Percentiles rank a stretch among this genome's conserved stretches.
phyloP scores from a whole-genome alignment of 2,329 filamentous ascomycete genomes.

The Claviceps humidiphila region DNA sequence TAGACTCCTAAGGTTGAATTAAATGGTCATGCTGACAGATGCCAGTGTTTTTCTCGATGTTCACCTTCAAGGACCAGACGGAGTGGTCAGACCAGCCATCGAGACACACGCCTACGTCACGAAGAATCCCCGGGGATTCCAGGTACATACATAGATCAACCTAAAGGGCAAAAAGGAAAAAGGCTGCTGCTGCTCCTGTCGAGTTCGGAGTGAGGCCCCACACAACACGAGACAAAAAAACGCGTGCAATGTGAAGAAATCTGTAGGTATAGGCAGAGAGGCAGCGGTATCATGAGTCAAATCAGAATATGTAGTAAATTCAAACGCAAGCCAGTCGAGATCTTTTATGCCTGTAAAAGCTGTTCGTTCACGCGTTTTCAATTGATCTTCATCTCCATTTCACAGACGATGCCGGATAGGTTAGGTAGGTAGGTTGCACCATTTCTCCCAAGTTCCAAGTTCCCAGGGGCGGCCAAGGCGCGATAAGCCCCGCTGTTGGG shows the following conservation, averaged over 20 bases:
- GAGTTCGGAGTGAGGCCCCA: not conserved
- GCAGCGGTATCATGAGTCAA: too few species aligned
- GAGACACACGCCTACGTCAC: not conserved
- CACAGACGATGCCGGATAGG: too few species aligned
- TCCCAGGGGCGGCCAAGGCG: too few species aligned
- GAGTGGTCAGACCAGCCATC: not conserved
- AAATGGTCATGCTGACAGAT: not conserved
- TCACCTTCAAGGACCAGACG: not conserved
- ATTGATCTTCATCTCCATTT: too few species aligned
- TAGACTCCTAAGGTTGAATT: not conserved
- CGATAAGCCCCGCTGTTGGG: too few species aligned
- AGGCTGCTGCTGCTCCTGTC: not conserved
- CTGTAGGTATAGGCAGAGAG: not conserved
- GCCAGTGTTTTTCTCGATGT: not conserved
- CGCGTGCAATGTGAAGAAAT: not conserved
- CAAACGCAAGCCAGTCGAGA: too few species aligned
- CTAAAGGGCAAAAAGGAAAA: not conserved
- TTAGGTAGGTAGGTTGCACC: too few species aligned
- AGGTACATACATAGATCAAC: not conserved
- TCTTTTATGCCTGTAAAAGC: too few species aligned
- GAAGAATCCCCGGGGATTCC: not conserved
- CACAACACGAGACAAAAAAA: not conserved
- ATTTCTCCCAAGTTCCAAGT: too few species aligned
- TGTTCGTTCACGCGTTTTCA: too few species aligned
- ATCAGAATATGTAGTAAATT: too few species aligned